phyloP scores from a whole-genome alignment of 2,329 filamentous ascomycete species.

The Aspergillus fumigatus region DNA sequence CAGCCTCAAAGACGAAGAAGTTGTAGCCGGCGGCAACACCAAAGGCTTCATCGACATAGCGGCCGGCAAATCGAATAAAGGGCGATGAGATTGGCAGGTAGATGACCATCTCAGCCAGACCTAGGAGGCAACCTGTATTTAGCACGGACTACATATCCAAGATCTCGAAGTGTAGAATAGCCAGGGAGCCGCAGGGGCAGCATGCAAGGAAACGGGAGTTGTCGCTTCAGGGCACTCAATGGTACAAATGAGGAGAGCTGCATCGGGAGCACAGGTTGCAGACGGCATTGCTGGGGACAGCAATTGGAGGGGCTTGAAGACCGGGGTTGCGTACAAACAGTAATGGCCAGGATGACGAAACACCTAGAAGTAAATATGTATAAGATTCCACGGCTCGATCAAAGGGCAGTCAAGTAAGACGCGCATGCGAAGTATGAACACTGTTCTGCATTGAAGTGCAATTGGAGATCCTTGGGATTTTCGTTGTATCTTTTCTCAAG shows the following conservation, averaged over 20 bases:
- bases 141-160: conserved; percentile 13
- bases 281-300: conserved; percentile 4
- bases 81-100: conserved; percentile 45
- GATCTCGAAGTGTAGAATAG: background rate
- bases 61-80: conserved; percentile 45
- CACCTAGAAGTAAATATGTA: conserved; percentile 35
- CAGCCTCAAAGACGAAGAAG: conserved; percentile 50
- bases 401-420: conserved; percentile 4
- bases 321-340: conserved; percentile 37
- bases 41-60: conserved; percentile 47
- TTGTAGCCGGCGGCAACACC: conserved; percentile 47
- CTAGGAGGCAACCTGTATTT: conserved; percentile 24
- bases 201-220: conserved; percentile 4
- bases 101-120: conserved; percentile 49
- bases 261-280: conserved; percentile 9
- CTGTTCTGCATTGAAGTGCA: background rate
- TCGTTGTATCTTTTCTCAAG: background rate
- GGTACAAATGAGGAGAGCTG: conserved; percentile 1
- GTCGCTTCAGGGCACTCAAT: conserved; percentile 9
- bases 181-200: background rate
- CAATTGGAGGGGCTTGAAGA: conserved; percentile 1
- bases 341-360: conserved; percentile 42
- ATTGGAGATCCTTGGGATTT: background rate
- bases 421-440: conserved; percentile 4
- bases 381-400: conserved; percentile 26